These are phyloP conservation scores for Chlamydomonas applanata DNA, from an alignment of 139 green algal species.

Conservation along the genomic window DNA sequence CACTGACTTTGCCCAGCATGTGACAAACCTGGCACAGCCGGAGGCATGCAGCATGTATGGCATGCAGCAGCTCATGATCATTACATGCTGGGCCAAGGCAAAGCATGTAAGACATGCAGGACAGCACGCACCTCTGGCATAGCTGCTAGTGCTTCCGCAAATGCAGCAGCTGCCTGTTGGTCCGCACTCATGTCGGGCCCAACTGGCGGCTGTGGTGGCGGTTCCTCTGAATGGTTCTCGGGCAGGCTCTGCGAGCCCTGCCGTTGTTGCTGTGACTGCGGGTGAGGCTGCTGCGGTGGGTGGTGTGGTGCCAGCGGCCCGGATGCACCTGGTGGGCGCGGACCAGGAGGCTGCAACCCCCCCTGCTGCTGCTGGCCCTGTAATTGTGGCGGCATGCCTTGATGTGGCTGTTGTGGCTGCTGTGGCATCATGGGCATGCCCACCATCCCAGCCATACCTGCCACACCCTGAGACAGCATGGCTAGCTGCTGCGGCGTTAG, in stretches of 20 bases:
- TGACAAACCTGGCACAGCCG: no score
- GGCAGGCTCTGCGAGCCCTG: neutral
- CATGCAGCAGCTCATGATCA: no score
- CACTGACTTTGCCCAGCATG: no score
- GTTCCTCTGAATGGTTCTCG: neutral
- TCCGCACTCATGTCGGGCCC: neutral
- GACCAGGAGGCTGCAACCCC: no score
- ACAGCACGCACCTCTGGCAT: slow-evolving; percentile 3
- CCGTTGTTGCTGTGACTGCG: neutral
- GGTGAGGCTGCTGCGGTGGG: neutral
- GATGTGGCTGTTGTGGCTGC: neutral
- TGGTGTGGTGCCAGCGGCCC: neutral
- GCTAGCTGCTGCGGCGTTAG: neutral
- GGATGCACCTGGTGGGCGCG: no score
- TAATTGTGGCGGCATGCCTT: neutral
- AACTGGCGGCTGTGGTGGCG: neutral
- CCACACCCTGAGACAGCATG: neutral
- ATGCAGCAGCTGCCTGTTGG: neutral
- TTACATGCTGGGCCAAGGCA: no score
- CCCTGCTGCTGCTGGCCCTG: neutral
- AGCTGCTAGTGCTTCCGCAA: neutral
- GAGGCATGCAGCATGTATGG: no score
- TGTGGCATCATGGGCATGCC: neutral
- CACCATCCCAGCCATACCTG: no score
- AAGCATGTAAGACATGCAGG: no score